A percentile compares a stretch with the other conserved stretches of the same genome.
Conservation (phyloP, 306 rosid species). For the Trifolium pratense region DNA sequence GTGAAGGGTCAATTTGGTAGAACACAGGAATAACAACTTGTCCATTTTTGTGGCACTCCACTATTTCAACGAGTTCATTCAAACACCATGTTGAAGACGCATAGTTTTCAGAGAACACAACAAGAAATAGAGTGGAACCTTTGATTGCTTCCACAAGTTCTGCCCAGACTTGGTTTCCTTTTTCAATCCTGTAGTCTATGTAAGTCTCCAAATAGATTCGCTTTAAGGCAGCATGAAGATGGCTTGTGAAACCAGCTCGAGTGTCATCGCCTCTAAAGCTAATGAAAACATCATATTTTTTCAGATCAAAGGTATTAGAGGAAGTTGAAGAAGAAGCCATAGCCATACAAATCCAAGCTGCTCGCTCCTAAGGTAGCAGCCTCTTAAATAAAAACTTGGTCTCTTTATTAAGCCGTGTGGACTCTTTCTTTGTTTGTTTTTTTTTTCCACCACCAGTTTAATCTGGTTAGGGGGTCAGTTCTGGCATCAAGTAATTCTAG, state of each 20-base stretch:
- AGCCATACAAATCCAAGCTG: too few species aligned
- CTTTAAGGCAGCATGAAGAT: background rate
- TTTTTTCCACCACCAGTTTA: too few species aligned
- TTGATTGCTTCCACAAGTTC: background rate
- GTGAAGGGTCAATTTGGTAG: background rate
- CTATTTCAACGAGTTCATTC: background rate
- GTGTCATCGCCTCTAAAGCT: background rate
- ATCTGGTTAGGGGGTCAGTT: too few species aligned
- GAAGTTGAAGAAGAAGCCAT: background rate
- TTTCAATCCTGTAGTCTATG: background rate
- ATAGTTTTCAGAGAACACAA: background rate
- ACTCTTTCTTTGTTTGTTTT: too few species aligned
- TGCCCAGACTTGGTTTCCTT: background rate
- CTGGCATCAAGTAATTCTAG: too few species aligned
- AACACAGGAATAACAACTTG: background rate
- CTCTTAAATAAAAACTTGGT: too few species aligned
- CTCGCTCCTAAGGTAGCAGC: too few species aligned
- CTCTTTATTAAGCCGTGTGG: too few species aligned
- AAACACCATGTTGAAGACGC: conserved; percentile 22
- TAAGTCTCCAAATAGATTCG: background rate
- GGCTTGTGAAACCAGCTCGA: background rate
- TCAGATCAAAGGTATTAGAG: background rate
- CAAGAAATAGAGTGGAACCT: background rate
- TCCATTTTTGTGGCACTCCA: background rate
- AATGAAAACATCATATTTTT: background rate